Evolutionary conservation across 2,329 filamentous ascomycete species (phyloP).

Genomic region (Pleochaeta shiraiana): DNA sequence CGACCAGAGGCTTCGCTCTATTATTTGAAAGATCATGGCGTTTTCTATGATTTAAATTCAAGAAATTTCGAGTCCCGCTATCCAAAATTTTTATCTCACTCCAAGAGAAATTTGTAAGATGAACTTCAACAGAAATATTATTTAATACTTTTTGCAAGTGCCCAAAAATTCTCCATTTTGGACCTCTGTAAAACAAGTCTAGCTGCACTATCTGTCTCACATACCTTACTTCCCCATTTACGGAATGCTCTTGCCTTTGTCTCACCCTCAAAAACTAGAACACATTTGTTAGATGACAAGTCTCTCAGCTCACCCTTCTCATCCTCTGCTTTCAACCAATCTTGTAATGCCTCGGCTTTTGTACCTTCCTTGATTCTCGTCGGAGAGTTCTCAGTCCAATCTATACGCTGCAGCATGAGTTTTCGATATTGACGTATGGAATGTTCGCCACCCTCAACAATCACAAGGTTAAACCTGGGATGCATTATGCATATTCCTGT

Average conservation of each 20-base stretch:
- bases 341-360: slow-evolving; percentile 38
- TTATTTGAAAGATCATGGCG: no score
- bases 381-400: slow-evolving; percentile 78
- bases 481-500: slow-evolving; percentile 87
- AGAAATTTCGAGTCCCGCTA: no score
- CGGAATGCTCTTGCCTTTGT: slow-evolving; percentile 60
- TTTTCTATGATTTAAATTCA: no score
- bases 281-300: slow-evolving; percentile 60
- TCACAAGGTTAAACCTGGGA: slow-evolving; percentile 67
- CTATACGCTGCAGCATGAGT: slow-evolving; percentile 78
- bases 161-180: slow-evolving; percentile 95
- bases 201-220: slow-evolving; percentile 78
- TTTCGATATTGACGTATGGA: slow-evolving; percentile 74
- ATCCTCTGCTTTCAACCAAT: slow-evolving; percentile 64
- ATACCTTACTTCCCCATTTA: slow-evolving; percentile 77
- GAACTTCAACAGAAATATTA: no score
- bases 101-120: no score
- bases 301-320: slow-evolving; percentile 62
- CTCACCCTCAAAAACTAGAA: slow-evolving; percentile 78
- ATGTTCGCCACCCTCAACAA: slow-evolving; percentile 79
- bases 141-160: slow-evolving; percentile 46
- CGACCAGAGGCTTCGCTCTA: no score
- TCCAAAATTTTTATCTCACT: no score
- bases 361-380: slow-evolving; percentile 40
- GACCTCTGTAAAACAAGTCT: slow-evolving; percentile 55